phyloP scores from a whole-genome alignment of 2,329 filamentous ascomycete species.

The Diaporthe eres region DNA sequence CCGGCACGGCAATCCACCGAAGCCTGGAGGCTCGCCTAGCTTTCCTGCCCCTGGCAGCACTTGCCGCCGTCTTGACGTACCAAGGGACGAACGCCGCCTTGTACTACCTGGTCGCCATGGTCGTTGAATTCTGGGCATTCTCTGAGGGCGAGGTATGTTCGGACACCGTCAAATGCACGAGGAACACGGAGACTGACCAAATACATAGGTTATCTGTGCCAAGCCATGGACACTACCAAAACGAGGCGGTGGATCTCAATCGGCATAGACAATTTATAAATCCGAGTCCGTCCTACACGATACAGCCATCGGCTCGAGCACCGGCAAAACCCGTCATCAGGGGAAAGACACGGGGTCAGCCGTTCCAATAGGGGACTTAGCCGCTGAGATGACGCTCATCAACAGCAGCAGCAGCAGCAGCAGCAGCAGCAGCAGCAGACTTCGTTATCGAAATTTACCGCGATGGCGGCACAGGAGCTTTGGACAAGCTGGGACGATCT shows the following conservation, averaged over 20 bases:
- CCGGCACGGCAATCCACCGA: conserved; percentile 83
- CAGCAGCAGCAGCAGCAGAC: background rate
- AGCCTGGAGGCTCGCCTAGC: conserved; percentile 90
- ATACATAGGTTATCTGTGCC: conserved; percentile 73
- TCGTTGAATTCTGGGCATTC: conserved; percentile 96
- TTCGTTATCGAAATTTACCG: background rate
- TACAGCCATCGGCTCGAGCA: conserved; percentile 7
- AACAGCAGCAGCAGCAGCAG: background rate
- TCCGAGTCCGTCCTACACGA: conserved; percentile 12
- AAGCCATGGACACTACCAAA: conserved; percentile 80
- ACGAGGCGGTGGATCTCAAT: conserved; percentile 53
- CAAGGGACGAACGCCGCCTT: conserved; percentile 93
- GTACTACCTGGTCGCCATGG: conserved; percentile 90
- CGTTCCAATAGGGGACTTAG: background rate
- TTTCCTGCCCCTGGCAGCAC: conserved; percentile 82
- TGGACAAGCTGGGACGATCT: conserved; percentile 10
- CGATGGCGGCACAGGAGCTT: conserved; percentile 22
- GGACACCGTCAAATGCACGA: background rate
- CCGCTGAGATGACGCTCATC: background rate
- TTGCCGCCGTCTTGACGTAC: conserved; percentile 85
- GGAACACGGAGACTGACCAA: conserved; percentile 29
- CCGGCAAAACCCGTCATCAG: background rate
- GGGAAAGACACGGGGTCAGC: background rate
- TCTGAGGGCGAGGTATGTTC: conserved; percentile 92
- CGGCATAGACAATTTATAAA: conserved; percentile 21